Evolutionary conservation across 768 basidiomycete genomes (phyloP).

Genomic region (Rhizopogon sp.): DNA sequence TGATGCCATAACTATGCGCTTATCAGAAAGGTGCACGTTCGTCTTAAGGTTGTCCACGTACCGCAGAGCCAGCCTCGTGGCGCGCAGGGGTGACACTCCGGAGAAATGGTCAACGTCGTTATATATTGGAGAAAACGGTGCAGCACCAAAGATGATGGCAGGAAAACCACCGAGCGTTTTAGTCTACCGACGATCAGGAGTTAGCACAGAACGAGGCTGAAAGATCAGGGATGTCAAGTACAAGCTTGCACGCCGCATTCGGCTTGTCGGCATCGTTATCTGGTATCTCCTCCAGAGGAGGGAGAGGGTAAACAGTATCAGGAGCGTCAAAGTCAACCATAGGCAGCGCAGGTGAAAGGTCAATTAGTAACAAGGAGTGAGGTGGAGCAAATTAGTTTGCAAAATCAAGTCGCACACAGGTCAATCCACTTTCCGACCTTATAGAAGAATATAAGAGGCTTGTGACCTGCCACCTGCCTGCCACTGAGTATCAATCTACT

Average conservation of each 20-base stretch:
- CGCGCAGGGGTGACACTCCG: conserved; percentile 54
- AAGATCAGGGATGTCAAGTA: conserved; percentile 14
- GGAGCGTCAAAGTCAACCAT: conserved; percentile 41
- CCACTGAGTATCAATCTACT: no score
- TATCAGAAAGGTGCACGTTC: not conserved
- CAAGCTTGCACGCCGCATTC: conserved; percentile 26
- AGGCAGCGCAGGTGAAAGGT: not conserved
- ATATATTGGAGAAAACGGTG: conserved; percentile 62
- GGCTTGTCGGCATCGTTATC: conserved; percentile 39
- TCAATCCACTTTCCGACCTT: no score
- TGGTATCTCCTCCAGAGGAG: conserved; percentile 34
- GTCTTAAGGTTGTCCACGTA: conserved; percentile 23
- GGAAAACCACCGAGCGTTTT: conserved; percentile 31
- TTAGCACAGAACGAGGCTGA: conserved; percentile 5
- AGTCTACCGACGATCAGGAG: conserved; percentile 15
- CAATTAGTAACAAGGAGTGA: not conserved
- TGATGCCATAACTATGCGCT: conserved; percentile 64
- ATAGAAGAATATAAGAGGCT: no score
- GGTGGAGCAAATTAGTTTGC: not conserved
- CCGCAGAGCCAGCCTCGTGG: conserved; percentile 74
- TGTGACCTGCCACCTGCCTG: no score
- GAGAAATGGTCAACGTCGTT: conserved; percentile 55
- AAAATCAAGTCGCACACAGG: not conserved
- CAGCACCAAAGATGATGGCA: conserved; percentile 67
- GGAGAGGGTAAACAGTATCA: conserved; percentile 35